Evolutionary conservation across 2,329 filamentous ascomycete species (phyloP).

Genomic region (Penicillium hesseltinei): DNA sequence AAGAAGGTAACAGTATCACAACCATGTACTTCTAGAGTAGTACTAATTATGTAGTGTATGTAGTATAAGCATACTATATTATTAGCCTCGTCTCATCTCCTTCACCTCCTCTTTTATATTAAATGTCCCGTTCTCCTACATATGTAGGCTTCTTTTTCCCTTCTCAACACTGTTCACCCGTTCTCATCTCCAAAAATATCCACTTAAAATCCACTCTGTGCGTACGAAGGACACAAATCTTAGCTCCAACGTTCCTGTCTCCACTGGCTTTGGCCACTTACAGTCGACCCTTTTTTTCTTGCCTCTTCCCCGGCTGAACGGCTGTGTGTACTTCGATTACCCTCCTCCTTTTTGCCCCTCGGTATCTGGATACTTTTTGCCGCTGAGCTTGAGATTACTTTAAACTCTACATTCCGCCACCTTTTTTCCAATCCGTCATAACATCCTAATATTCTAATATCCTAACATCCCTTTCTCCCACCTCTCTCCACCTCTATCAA

Average conservation of each 20-base stretch:
- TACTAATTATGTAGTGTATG: too few relatives aligned
- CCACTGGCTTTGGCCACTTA: constrained; percentile 22
- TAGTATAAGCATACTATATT: too few relatives aligned
- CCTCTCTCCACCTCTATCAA: neutral
- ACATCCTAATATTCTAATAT: neutral
- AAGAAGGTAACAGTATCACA: neutral
- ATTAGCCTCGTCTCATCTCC: neutral
- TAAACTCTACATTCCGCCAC: neutral
- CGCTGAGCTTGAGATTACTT: neutral
- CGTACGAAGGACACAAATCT: neutral
- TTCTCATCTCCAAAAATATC: neutral
- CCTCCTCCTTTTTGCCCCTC: constrained; percentile 4
- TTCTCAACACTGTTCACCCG: constrained; percentile 5
- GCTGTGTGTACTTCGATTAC: constrained; percentile 14
- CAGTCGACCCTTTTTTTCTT: constrained; percentile 12
- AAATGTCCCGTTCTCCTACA: too few relatives aligned
- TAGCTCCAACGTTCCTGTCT: constrained; percentile 14
- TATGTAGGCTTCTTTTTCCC: neutral
- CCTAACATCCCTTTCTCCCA: neutral
- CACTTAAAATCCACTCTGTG: neutral
- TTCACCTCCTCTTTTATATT: neutral
- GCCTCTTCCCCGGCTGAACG: constrained; percentile 11
- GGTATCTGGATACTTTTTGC: neutral
- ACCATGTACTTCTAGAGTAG: neutral
- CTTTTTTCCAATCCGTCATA: neutral